Evolutionary conservation across 2,329 filamentous ascomycete genomes (phyloP).

Genomic region (Fusarium sublunatum): DNA sequence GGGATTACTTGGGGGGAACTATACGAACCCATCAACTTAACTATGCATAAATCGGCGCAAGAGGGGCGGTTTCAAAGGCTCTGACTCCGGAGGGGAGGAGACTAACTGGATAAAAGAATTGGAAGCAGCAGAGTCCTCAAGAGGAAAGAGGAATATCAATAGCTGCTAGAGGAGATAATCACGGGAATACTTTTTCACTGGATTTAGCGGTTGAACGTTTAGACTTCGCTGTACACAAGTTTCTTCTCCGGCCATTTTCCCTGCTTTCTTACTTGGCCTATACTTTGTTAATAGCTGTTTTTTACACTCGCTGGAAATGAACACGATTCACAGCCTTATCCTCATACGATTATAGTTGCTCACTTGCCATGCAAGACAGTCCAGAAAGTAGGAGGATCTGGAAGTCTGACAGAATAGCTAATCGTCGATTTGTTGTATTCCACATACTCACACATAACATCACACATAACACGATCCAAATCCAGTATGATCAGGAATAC

Average conservation of each 20-base stretch:
- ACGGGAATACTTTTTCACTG: conserved; percentile 33
- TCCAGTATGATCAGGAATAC: too few species aligned
- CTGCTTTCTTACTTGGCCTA: conserved; percentile 28
- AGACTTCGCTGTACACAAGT: conserved; percentile 35
- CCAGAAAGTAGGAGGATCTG: too few species aligned
- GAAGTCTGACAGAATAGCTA: too few species aligned
- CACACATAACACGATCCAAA: too few species aligned
- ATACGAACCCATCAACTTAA: conserved; percentile 25
- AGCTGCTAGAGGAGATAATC: conserved; percentile 33
- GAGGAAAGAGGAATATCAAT: conserved; percentile 4
- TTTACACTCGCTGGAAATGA: conserved; percentile 42
- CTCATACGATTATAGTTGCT: not conserved
- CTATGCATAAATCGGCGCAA: conserved; percentile 48
- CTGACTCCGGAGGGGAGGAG: conserved; percentile 39
- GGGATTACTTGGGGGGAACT: conserved; percentile 36
- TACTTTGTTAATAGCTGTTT: conserved; percentile 44
- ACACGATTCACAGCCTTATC: conserved; percentile 15
- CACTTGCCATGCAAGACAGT: not conserved
- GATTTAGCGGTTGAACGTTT: conserved; percentile 40
- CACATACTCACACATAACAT: too few species aligned
- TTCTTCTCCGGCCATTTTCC: conserved; percentile 11
- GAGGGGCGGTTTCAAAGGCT: conserved; percentile 39
- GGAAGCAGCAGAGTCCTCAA: conserved; percentile 18
- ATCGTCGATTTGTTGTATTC: too few species aligned
- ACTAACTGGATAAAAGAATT: conserved; percentile 37